Percentiles rank a stretch among this genome's conserved stretches.
phyloP scores from a whole-genome alignment of 83 land plant species.

The Larix sibirica region DNA sequence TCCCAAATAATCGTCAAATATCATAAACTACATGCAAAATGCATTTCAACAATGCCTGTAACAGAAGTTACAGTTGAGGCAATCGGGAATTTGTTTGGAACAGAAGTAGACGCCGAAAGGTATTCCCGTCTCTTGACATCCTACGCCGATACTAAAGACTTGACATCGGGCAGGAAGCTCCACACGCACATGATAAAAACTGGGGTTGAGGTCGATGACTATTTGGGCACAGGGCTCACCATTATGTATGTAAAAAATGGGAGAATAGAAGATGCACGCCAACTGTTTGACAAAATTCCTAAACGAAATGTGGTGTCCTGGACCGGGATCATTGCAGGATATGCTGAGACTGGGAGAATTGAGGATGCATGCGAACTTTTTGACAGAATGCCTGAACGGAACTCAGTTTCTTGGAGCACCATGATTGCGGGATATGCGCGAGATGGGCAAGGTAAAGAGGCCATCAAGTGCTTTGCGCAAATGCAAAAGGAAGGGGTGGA shows the following conservation, averaged over 20 bases:
- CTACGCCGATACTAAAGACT: not conserved
- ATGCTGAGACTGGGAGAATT: not conserved
- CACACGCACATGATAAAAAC: not conserved
- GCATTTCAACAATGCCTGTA: no score
- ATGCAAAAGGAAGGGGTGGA: slow-evolving; percentile 23
- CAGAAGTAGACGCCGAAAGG: not conserved
- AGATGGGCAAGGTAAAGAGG: slow-evolving; percentile 26
- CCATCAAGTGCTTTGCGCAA: slow-evolving; percentile 22
- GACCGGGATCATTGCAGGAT: slow-evolving; percentile 1
- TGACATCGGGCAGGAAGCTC: not conserved
- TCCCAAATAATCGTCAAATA: not conserved
- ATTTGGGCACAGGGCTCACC: not conserved
- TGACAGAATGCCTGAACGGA: not conserved
- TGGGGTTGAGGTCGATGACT: not conserved
- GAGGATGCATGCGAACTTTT: not conserved
- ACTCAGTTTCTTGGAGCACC: slow-evolving; percentile 23
- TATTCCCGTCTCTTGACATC: not conserved
- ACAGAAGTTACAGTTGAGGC: not conserved
- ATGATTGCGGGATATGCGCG: slow-evolving; percentile 45
- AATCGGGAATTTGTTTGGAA: not conserved
- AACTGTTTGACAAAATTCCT: slow-evolving; percentile 7
- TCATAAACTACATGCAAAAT: not conserved
- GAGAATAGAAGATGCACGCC: not conserved
- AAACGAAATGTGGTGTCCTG: slow-evolving; percentile 7
- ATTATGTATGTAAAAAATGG: slow-evolving; percentile 3